Base-by-base conservation (phyloP, 148 eudicot species). In the Cornus suecica region DNA sequence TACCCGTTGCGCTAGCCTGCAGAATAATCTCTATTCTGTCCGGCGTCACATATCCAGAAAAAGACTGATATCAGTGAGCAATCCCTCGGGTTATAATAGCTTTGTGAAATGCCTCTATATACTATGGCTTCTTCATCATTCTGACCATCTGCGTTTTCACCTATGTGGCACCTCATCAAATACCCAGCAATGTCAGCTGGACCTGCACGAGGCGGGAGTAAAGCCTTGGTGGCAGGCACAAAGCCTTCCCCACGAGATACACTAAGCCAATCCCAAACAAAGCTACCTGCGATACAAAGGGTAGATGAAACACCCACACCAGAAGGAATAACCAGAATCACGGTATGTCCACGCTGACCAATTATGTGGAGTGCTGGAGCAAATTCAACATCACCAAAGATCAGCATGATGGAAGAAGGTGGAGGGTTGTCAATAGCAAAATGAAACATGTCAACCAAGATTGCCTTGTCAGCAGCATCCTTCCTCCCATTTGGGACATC, bases 391-490 rank as follows among this genome's bases (percentile, higher is more conserved):
- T 95, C 99, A 65, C 99, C 99, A 0, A 97, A 95, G 62, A 95
- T 95, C 51, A 95, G 78, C 97, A 95, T 83, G 79, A 95, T 91
- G 65, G 89, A 91, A 80, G 99, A 95, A 4, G 97, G 99, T 0
- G 99, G 97, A 28, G 80, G 90, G 73, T 95, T 91, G 85, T 95
- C 99, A 22, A 95, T 94, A 75, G 99, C 97, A 85, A 95, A 95
- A 68, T 91, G 93, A 75, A 95, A 95, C 97, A 95, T 92, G 80
- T 95, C 99, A 69, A 95, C 91, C 82, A 95, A 88, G 79, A 95
- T 95, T 62, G 99, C 99, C 83, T 95, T 95, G 78, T 95, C 99
- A 81, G 99, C 97, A 7, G 99, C 97, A 78, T 95, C 99, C 77
- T 95, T 95, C 78, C 97, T 90, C 30, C 99, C 99, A 84, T 92